Base-by-base conservation (phyloP, 108 stramenopile species). In the Stephanodiscus triporus region DNA sequence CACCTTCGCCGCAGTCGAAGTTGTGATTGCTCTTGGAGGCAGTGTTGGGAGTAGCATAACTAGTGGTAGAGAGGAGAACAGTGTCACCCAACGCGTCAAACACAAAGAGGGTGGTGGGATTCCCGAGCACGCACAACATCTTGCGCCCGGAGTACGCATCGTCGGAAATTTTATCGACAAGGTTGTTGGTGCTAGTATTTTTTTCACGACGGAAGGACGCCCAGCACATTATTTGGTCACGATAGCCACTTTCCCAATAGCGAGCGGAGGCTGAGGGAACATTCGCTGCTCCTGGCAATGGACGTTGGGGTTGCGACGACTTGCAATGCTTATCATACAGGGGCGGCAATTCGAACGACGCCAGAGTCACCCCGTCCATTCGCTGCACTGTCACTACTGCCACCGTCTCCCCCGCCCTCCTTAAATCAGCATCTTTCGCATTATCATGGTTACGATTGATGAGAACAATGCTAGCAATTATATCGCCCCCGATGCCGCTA, bases 51-150 rank as follows among this genome's bases (percentile, higher is more conserved):
- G 2, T 56, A 43, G 49, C 22, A 47, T 53, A 49, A 9, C 19
- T 53, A 19, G 37, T 14, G 24, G 56, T 66, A 30, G 58, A 56
- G n/a, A 59, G 19, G 17, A 63, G n/a, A 32, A 53, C 40, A 22
- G 70, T 34, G 27, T 78, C 73, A 7, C 73, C 77, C 24, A 74
- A 84, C 20, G 88, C 92, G 68, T 93, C 88, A 64, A 80, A 91
- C 32, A 93, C 79, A 24, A 78, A 68, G 16, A 93, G 65, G 9
- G 84, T 62, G 1, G 80, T 80, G 0, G 89, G 84, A 83, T 76
- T 70, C 17, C 83, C 82, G 2, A 93, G 60, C 14, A 91, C 86
- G 59, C 90, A 93, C 0, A 93, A 70, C 70, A 89, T 63, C 40
- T 86, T 81, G 34, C 86, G 86, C 23, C 80, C 47, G 8, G 63